Percentiles rank a stretch among this genome's conserved stretches.
Conservation (phyloP, 345 rosid genomes). For the Brassica carinata region DNA sequence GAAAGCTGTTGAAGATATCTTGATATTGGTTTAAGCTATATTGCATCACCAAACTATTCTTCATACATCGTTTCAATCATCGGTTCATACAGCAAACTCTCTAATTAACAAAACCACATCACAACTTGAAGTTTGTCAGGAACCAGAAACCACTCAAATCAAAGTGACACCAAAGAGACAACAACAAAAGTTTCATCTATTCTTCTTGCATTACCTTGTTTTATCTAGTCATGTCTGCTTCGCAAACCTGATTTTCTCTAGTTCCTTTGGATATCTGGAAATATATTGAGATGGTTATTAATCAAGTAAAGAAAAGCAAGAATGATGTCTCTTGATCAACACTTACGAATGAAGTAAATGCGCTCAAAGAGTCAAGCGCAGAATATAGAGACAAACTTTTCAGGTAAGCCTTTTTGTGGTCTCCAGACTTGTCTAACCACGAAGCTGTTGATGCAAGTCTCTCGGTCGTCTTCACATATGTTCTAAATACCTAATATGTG, state of each 20-base stretch:
- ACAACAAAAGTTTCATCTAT: neutral
- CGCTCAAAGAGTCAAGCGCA: neutral
- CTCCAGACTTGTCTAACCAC: neutral
- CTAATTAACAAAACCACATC: neutral
- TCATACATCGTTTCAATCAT: too few relatives aligned
- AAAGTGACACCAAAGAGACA: neutral
- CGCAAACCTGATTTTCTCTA: neutral
- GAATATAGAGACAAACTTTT: neutral
- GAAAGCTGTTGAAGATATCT: constrained; percentile 68
- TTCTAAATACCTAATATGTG: neutral
- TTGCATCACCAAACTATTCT: too few relatives aligned
- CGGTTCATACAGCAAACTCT: neutral
- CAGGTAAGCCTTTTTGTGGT: neutral
- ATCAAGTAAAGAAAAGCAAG: neutral
- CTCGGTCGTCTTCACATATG: neutral
- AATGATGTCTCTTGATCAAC: neutral
- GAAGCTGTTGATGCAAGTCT: neutral
- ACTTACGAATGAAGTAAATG: neutral
- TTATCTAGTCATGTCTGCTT: neutral
- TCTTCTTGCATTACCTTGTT: neutral
- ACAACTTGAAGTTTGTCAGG: neutral
- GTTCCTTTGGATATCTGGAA: neutral
- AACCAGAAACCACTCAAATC: neutral
- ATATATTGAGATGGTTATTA: neutral
- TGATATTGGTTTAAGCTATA: constrained; percentile 52